Percentiles rank a stretch among this genome's conserved stretches.
phyloP scores from a whole-genome alignment of 2,329 filamentous ascomycete species.

The Fusarium fujikuroi region DNA sequence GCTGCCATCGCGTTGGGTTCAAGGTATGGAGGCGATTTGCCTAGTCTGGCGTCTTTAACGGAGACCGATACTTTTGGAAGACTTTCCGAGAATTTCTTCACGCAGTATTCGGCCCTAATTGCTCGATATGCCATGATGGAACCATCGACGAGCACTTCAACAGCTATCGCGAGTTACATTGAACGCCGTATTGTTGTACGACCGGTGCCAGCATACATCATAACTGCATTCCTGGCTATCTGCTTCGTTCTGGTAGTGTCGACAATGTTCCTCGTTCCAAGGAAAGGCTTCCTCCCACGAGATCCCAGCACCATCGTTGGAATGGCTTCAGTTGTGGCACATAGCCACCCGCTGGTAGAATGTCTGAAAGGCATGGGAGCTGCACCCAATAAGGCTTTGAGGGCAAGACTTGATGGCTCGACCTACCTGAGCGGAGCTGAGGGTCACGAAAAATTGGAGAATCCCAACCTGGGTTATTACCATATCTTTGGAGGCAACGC shows the following conservation, averaged over 20 bases:
- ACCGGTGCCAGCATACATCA: slow-evolving; percentile 46
- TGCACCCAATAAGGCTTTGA: slow-evolving; percentile 43
- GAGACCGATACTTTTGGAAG: slow-evolving; percentile 38
- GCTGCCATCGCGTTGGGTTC: slow-evolving; percentile 46
- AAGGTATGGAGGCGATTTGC: slow-evolving; percentile 31
- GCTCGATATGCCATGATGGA: slow-evolving; percentile 47
- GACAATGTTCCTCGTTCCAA: slow-evolving; percentile 41
- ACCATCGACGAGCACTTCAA: slow-evolving; percentile 22
- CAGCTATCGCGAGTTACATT: slow-evolving; percentile 41
- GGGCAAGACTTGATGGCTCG: slow-evolving; percentile 42
- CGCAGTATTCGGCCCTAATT: slow-evolving; percentile 50
- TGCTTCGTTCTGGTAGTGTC: slow-evolving; percentile 40
- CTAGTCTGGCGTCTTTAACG: slow-evolving; percentile 40
- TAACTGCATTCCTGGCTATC: slow-evolving; percentile 45
- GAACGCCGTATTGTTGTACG: slow-evolving; percentile 48
- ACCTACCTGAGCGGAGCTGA: slow-evolving; percentile 51
- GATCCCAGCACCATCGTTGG: slow-evolving; percentile 50
- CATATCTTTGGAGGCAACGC: slow-evolving; percentile 43
- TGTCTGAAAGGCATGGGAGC: slow-evolving; percentile 50
- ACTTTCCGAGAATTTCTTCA: slow-evolving; percentile 48
- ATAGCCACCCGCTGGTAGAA: slow-evolving; percentile 51
- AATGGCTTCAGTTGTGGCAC: slow-evolving; percentile 50
- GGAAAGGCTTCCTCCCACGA: slow-evolving; percentile 50
- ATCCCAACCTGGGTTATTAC: slow-evolving; percentile 39
- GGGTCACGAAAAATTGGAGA: slow-evolving; percentile 48